Evolutionary conservation across 345 rosid genomes (phyloP), one percentile per base, ranked within the genome.

Genomic region (Rhizophora apiculata): DNA sequence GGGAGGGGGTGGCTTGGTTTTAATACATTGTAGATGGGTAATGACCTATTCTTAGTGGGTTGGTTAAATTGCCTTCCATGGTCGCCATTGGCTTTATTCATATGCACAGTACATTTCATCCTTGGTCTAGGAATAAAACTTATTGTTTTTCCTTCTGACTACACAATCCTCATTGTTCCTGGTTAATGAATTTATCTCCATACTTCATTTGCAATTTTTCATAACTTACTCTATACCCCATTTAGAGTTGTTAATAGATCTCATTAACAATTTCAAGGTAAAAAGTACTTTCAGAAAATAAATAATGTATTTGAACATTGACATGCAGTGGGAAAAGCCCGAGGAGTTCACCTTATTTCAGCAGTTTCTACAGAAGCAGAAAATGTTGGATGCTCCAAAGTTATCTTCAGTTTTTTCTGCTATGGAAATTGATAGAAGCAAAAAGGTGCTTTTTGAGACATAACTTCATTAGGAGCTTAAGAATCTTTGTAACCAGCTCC

Each of bases 321-420:
- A 73, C 67, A 15, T 81, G 80, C 85, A 89, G 95, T 93, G 98
- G 98, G 89, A 89, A 77, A 93, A 87, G 74, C 98, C 96, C 0
- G 88, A 83, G 56, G 97, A 91, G 75, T 87, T 84, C 71, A 52
- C 78, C 60, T 70, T 76, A 75, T 91, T 73, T 82, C 93, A 88
- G 81, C 81, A 77, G 70, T 81, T 69, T 56, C 67, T 71, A 31
- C 78, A 82, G 79, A 82, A 90, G 85, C 81, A 77, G 81, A 75
- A 71, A 77, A 76, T 71, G 71, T 37, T 67, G 73, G 82, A 72
- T 59, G 70, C 72, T 79, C 6, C 75, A 37, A 68, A 75, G 7
- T 64, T 64, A 10, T 21, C 51, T 0, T 60, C 54, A 27, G 71
- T 34, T 76, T 63, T 61, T 63, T 75, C 77, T 61, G 65, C 67